Evolutionary conservation across 306 rosid genomes (phyloP).

Genomic region (Corylus heterophylla): DNA sequence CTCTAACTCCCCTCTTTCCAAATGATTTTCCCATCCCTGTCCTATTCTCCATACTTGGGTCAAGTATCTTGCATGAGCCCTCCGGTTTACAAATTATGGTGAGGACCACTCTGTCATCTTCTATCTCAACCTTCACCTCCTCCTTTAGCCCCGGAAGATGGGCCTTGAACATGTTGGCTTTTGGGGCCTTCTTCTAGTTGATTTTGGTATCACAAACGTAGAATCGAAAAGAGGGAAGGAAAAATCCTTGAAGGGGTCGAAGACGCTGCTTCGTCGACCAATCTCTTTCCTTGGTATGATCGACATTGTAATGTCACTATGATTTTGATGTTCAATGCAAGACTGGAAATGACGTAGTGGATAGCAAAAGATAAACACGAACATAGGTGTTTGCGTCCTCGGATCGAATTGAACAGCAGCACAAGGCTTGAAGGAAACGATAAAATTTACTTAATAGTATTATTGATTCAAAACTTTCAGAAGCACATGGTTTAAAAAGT

Average conservation of each 20-base stretch:
- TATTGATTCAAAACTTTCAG: no score
- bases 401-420: no score
- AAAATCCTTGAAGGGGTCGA: neutral
- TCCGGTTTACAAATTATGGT: constrained; percentile 33
- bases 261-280: neutral
- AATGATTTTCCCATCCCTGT: neutral
- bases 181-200: neutral
- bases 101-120: neutral
- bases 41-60: constrained; percentile 42
- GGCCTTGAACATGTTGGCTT: no score
- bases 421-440: no score
- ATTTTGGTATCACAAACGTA: no score
- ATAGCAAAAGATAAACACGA: no score
- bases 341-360: no score
- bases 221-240: neutral
- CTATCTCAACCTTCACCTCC: constrained; percentile 35
- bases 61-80: constrained; percentile 38
- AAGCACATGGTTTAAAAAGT: no score
- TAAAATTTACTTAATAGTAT: no score
- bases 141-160: constrained; percentile 16
- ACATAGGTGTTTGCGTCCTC: no score
- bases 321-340: neutral
- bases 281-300: neutral
- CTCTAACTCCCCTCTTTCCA: neutral
- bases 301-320: neutral